phyloP scores from a whole-genome alignment of 164 flowering plant species.

The Chloranthus sessilifolius region DNA sequence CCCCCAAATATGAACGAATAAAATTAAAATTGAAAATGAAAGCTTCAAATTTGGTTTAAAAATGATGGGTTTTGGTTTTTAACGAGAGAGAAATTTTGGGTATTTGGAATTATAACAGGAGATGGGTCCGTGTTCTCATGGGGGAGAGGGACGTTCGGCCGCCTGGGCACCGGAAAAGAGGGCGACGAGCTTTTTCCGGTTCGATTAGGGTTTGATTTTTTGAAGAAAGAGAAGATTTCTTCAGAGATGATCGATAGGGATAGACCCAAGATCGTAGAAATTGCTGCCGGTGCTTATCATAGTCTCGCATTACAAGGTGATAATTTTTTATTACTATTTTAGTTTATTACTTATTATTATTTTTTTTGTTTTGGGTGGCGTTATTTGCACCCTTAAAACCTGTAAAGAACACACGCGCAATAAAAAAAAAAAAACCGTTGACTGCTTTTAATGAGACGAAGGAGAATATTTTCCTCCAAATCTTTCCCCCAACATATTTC shows the following conservation, averaged over 20 bases:
- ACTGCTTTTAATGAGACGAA: too few relatives aligned
- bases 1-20: background rate
- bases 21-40: background rate
- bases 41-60: too few relatives aligned
- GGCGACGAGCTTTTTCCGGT: constrained; percentile 65
- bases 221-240: constrained; percentile 5
- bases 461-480: too few relatives aligned
- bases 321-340: background rate
- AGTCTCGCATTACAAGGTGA: constrained; percentile 82
- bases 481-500: too few relatives aligned
- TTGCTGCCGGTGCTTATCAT: constrained; percentile 94
- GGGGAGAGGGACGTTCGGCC: constrained; percentile 89
- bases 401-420: too few relatives aligned
- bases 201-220: constrained; percentile 35
- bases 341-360: background rate
- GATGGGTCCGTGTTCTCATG: constrained; percentile 74
- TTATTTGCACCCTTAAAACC: too few relatives aligned
- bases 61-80: background rate
- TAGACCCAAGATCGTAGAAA: constrained; percentile 44
- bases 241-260: constrained; percentile 2
- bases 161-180: constrained; percentile 78
- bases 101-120: constrained; percentile 31
- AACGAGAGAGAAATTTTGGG: too few relatives aligned
- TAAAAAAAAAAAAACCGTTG: too few relatives aligned
- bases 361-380: background rate